phyloP scores from a whole-genome alignment of 2,329 filamentous ascomycete genomes.

The Hymenoscyphus infarciens region DNA sequence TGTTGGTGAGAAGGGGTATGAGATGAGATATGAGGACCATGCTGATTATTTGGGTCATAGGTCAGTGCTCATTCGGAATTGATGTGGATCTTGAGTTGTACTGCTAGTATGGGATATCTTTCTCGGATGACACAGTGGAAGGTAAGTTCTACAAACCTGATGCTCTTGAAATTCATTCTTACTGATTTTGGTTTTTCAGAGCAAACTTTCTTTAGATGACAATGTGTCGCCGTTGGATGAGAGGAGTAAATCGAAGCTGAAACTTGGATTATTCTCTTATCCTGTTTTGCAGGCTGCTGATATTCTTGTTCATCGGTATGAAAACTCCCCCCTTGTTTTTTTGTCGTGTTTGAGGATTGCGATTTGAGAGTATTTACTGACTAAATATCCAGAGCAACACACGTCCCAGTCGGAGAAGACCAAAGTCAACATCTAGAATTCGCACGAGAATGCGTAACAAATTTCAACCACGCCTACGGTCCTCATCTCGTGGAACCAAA shows the following conservation, averaged over 20 bases:
- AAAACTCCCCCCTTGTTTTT: not conserved
- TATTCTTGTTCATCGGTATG: conserved; percentile 76
- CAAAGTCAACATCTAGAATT: conserved; percentile 94
- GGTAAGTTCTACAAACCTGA: conserved; percentile 44
- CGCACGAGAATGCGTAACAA: conserved; percentile 76
- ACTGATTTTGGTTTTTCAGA: conserved; percentile 44
- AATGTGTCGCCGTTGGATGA: conserved; percentile 56
- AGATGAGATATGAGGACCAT: not conserved
- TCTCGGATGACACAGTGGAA: conserved; percentile 99
- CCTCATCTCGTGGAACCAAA: conserved; percentile 62
- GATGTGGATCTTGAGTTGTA: conserved; percentile 95
- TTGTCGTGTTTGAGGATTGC: not conserved
- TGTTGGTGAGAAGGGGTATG: not conserved
- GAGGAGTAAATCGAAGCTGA: conserved; percentile 60
- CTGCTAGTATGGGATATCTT: conserved; percentile 89
- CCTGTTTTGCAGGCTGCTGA: conserved; percentile 94
- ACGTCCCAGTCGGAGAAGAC: conserved; percentile 96
- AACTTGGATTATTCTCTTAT: conserved; percentile 91
- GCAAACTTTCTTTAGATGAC: conserved; percentile 65
- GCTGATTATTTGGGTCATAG: conserved; percentile 38
- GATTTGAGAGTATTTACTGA: conserved; percentile 12
- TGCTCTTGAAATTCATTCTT: not conserved
- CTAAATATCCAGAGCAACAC: conserved; percentile 62
- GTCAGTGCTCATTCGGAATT: conserved; percentile 79
- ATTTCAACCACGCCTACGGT: conserved; percentile 77